These are phyloP conservation scores for Candida broadrunensis DNA, from an alignment of 805 yeast genomes.

Conservation along the genomic window DNA sequence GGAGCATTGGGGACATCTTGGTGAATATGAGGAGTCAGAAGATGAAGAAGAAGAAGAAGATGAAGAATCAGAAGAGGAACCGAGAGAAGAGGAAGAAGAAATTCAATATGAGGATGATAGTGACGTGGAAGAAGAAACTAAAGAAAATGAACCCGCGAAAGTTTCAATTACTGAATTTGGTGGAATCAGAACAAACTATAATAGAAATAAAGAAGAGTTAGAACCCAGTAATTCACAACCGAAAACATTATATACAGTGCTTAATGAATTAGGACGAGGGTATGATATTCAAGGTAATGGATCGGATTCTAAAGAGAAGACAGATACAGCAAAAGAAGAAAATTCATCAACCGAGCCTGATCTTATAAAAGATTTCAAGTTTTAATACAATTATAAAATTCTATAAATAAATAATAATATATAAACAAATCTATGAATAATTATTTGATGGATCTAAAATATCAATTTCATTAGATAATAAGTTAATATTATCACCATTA, in stretches of 20 bases:
- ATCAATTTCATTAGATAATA: background rate
- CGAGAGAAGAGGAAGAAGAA: slow-evolving; percentile 22
- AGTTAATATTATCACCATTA: background rate
- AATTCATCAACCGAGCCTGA: background rate
- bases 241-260: slow-evolving; percentile 16
- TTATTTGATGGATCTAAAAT: background rate
- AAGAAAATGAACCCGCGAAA: slow-evolving; percentile 45
- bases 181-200: background rate
- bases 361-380: background rate
- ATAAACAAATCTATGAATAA: background rate
- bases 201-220: background rate
- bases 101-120: slow-evolving; percentile 22
- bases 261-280: slow-evolving; percentile 13
- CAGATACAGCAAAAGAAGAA: background rate
- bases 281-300: background rate
- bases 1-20: slow-evolving; percentile 36
- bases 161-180: slow-evolving; percentile 1
- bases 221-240: slow-evolving; percentile 2
- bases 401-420: background rate
- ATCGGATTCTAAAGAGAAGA: background rate
- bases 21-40: slow-evolving; percentile 21
- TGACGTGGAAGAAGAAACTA: slow-evolving; percentile 54
- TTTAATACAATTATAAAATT: background rate
- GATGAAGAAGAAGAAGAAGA: slow-evolving; percentile 46
- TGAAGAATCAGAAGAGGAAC: slow-evolving; percentile 52